Base-by-base conservation (phyloP, 2,329 filamentous ascomycete species). In the Colletotrichum salicis region DNA sequence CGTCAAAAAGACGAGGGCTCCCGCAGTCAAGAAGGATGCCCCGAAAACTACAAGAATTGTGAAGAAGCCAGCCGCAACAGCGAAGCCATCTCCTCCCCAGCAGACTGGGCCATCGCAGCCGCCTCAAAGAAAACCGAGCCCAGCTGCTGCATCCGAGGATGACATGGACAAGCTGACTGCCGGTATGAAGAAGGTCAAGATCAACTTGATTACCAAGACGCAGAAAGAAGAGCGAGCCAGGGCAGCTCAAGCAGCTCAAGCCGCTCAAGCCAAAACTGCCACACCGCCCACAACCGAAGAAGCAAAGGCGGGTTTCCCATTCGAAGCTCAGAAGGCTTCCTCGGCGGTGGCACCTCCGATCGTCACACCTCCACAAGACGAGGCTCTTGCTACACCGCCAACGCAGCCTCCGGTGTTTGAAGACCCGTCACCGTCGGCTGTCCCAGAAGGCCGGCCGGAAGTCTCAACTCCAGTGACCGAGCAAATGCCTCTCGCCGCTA, bases 171-270 rank as follows among this genome's bases (percentile, higher is more conserved):
- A 81, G 61, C 83, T 92, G 72, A 87, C 89, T 0, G 84, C 82
- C 45, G 86, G 88, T 1, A 88, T 91, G 86, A 90, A 88, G 78
- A 90, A 87, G 78, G 88, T 92, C 70, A 90, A 88, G 77, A 89
- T 92, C 75, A 91, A 88, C 64, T 78, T 91, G 29, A 83, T 91
- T 51, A 90, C 88, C 1, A 85, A 90, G 71, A 84, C 88, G 51
- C 87, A 90, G 75, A 87, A 85, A 75, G 89, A 90, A 61, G 88
- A 87, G 1, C 85, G 83, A 31, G 85, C 86, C 64, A 77, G 78
- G 65, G 76, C 79, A n/a, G 61, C 68, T n/a, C 52, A 76, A 41
- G 76, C 79, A n/a, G 61, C 65, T 24, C 52, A 76, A 57, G 70
- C 63, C 71, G 56, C 57, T 3, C 64, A 69, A 52, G 37, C 19